Conservation (phyloP, 768 basidiomycete genomes). For the Leucosporidium creatinivorum region DNA sequence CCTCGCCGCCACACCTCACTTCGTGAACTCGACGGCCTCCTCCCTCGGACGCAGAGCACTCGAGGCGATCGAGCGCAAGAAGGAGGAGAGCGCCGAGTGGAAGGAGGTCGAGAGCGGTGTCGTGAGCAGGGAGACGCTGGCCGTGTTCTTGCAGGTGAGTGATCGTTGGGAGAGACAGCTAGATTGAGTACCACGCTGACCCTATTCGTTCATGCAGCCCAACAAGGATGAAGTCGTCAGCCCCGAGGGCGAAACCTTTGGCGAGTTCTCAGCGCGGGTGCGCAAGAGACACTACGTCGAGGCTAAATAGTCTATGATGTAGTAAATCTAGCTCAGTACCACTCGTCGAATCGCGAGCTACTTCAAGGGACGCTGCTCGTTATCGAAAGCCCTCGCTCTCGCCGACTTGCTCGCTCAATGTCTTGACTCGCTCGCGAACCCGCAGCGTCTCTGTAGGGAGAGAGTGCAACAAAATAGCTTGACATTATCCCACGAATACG, state of each 20-base stretch:
- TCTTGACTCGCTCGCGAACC: too few species aligned
- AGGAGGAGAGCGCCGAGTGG: slow-evolving; percentile 20
- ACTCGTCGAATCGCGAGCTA: background rate
- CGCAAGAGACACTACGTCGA: slow-evolving; percentile 55
- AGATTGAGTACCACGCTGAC: background rate
- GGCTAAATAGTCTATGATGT: slow-evolving; percentile 26
- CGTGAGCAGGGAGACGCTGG: slow-evolving; percentile 69
- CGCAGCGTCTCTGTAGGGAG: too few species aligned
- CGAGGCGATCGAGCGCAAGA: slow-evolving; percentile 38
- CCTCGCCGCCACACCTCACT: slow-evolving; percentile 88
- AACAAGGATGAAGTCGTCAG: slow-evolving; percentile 70
- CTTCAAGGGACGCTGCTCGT: too few species aligned
- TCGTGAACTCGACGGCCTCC: slow-evolving; percentile 58
- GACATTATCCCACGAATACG: too few species aligned
- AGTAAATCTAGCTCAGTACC: background rate
- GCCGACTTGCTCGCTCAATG: too few species aligned
- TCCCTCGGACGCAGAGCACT: slow-evolving; percentile 11
- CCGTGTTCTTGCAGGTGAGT: slow-evolving; percentile 46
- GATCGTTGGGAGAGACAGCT: background rate
- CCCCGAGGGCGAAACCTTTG: slow-evolving; percentile 63
- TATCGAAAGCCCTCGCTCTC: too few species aligned
- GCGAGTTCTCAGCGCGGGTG: slow-evolving; percentile 77
- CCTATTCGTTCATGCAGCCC: slow-evolving; percentile 65
- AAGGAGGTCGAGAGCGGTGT: slow-evolving; percentile 40
- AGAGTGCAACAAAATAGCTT: too few species aligned